Base-by-base conservation (phyloP, 257 asterid genomes). In the Nicotiana noctiflora region DNA sequence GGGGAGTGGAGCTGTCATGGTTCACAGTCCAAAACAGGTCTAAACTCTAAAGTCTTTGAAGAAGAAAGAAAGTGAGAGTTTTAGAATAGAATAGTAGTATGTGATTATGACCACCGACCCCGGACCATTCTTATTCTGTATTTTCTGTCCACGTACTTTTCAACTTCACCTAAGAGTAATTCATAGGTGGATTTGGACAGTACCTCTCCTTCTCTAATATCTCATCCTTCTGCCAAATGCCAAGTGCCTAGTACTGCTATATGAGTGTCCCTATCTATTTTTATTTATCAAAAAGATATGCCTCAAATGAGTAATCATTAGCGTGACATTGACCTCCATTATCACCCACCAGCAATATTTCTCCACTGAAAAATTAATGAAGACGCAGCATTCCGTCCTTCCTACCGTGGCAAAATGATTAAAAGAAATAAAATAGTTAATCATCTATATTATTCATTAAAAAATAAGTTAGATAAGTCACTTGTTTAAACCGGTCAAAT, bases 81-180 rank as follows among this genome's bases (percentile, higher is more conserved):
- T 70, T 21, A 10, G 9, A 67, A n/a, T 19, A 25, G 27, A 25
- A 25, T 25, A 25, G 27, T 25, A 25, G 27, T 25, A 68, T 40
- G 46, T 70, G 46, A 64, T 6, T 70, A 21, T 70, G 77, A 46
- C 59, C 77, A 70, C 77, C 77, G 77, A 70, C 59, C 77, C 19
- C 1, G 77, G 59, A 44, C 77, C 77, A 70, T 70, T 44, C 3
- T 25, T 19, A 17, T 55, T 17, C n/a, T 55, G 25, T 68, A 37
- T 19, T 68, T 68, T 68, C 18, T 4, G 4, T n/a, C 9, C 56
- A 40, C 31, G 44, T 29, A 63, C 8, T 62, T 62, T 63, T 63
- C 46, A 63, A 63, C 4, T 63, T 63, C 10, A 63, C 29, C 37
- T 62, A 62, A 12, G 13, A 62, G 10, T 62, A 63, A 29, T 63